phyloP scores from a whole-genome alignment of 306 rosid genomes.

The Sicyos edulis region DNA sequence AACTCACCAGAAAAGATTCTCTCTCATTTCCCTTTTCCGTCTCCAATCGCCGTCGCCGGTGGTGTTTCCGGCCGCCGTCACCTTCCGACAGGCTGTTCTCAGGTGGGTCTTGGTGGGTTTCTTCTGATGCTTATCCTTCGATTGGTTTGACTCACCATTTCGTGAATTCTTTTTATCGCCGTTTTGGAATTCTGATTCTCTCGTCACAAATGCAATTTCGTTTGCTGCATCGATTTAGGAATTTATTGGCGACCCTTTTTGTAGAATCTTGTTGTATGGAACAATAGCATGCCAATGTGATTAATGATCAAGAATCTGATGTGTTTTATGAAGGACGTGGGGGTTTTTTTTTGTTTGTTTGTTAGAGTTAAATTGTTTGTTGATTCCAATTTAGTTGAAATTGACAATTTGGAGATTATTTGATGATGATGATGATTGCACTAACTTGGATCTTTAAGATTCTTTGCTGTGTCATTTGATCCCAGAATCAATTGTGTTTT shows the following conservation, averaged over 20 bases:
- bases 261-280: neutral
- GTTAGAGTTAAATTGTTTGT: neutral
- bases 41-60: constrained; percentile 12
- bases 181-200: neutral
- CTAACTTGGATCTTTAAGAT: neutral
- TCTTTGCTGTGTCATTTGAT: neutral
- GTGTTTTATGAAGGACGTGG: neutral
- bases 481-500: neutral
- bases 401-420: neutral
- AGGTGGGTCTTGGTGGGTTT: constrained; percentile 7
- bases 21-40: neutral
- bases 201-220: neutral
- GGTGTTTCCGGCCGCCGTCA: constrained; percentile 1
- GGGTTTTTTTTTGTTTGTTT: neutral
- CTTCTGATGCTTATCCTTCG: neutral
- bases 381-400: neutral
- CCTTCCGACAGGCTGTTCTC: neutral
- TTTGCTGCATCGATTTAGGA: neutral
- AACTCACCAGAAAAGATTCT: neutral
- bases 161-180: neutral
- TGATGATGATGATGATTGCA: neutral
- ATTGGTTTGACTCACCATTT: neutral
- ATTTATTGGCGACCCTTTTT: neutral
- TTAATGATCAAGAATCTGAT: neutral
- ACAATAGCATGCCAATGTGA: neutral